These are phyloP conservation scores for Paxillus involutus DNA, from an alignment of 768 basidiomycete species.

Conservation along the genomic window DNA sequence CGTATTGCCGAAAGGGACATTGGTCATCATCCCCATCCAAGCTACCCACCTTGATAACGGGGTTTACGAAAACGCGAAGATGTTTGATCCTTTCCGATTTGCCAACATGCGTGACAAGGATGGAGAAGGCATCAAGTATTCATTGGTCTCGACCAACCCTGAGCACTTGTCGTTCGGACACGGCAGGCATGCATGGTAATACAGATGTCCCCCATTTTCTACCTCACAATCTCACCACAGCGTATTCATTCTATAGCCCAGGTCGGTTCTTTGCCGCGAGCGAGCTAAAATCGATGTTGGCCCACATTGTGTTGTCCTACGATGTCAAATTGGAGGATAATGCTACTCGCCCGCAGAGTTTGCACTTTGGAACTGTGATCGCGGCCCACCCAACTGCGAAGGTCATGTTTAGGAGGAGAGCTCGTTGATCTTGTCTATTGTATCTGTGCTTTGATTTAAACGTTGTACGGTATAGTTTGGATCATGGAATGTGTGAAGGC, in stretches of 20 bases:
- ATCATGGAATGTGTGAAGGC: too few relatives aligned
- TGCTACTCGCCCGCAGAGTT: background rate
- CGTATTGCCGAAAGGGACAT: constrained; percentile 33
- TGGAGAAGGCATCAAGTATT: constrained; percentile 32
- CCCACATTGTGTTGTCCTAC: constrained; percentile 35
- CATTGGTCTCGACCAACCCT: constrained; percentile 34
- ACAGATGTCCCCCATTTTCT: background rate
- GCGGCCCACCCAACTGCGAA: background rate
- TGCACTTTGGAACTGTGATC: background rate
- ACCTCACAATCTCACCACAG: background rate
- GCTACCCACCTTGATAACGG: constrained; percentile 19
- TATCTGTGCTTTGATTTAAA: too few relatives aligned
- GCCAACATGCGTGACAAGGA: constrained; percentile 32
- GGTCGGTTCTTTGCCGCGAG: constrained; percentile 41
- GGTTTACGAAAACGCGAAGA: constrained; percentile 32
- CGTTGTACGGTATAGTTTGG: too few relatives aligned
- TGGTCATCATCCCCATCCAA: constrained; percentile 20
- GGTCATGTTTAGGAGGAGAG: constrained; percentile 24
- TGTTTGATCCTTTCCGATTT: constrained; percentile 53
- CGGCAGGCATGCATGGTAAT: constrained; percentile 28
- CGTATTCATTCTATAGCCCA: constrained; percentile 21
- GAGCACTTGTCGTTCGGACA: constrained; percentile 39
- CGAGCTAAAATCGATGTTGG: constrained; percentile 45
- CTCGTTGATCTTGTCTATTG: too few relatives aligned
- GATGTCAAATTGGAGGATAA: constrained; percentile 8